phyloP scores from a whole-genome alignment of 2,329 filamentous ascomycete species.

The Curvularia hawaiiensis region DNA sequence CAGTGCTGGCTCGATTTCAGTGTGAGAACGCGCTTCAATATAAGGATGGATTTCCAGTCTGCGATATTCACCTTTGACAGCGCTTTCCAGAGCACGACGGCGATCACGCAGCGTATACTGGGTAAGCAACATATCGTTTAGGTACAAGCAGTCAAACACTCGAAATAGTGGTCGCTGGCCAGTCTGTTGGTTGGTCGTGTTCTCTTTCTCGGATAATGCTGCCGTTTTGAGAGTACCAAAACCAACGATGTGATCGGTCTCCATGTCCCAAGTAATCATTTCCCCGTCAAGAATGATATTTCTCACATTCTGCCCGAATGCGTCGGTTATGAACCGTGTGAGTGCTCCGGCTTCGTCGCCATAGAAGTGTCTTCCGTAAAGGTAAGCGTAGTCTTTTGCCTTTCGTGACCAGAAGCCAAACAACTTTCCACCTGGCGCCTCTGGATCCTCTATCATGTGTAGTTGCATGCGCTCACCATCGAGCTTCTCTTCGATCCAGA shows the following conservation, averaged over 20 bases:
- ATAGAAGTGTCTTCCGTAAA: constrained; percentile 80
- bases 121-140: constrained; percentile 82
- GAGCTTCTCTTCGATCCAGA: constrained; percentile 98
- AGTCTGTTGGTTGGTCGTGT: constrained; percentile 61
- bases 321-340: constrained; percentile 77
- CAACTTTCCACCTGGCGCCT: constrained; percentile 68
- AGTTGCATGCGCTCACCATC: constrained; percentile 98
- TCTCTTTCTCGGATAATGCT: constrained; percentile 77
- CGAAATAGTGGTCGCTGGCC: constrained; percentile 78
- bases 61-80: constrained; percentile 71
- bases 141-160: constrained; percentile 88
- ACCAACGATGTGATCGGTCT: constrained; percentile 79
- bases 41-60: constrained; percentile 84
- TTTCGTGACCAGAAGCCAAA: constrained; percentile 96
- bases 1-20: constrained; percentile 78
- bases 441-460: constrained; percentile 79
- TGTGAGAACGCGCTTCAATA: constrained; percentile 66
- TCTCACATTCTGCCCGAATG: constrained; percentile 77
- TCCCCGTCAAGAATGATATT: constrained; percentile 95
- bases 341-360: constrained; percentile 74
- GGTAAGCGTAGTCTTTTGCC: constrained; percentile 93
- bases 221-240: constrained; percentile 96
- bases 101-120: constrained; percentile 83
- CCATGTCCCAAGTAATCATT: constrained; percentile 98
- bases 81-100: constrained; percentile 72